phyloP scores from a whole-genome alignment of 352 stramenopile genomes.

The Globisporangium heterothallicum region DNA sequence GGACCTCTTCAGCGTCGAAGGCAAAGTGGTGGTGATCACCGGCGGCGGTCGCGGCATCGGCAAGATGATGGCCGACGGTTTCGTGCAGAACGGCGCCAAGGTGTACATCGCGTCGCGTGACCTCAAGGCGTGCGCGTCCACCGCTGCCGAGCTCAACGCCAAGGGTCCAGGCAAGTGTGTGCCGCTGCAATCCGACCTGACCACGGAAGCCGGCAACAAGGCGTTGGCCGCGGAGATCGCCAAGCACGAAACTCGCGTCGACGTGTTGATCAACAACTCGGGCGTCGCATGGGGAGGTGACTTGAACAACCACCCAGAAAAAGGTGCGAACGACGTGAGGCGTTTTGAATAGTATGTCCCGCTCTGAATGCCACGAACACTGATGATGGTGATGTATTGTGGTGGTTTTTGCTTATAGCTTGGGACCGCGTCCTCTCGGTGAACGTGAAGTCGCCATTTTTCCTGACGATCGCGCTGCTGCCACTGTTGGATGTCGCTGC shows the following conservation, averaged over 20 bases:
- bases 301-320: slow-evolving; percentile 29
- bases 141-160: slow-evolving; percentile 56
- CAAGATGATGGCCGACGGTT: slow-evolving; percentile 94
- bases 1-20: slow-evolving; percentile 59
- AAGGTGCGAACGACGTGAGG: slow-evolving; percentile 19
- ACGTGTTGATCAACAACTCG: slow-evolving; percentile 96
- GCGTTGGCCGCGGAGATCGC: slow-evolving; percentile 60
- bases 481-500: slow-evolving; percentile 81
- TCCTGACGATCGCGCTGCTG: slow-evolving; percentile 87
- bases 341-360: too few relatives aligned
- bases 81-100: slow-evolving; percentile 88
- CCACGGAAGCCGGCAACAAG: background rate
- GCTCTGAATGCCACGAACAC: too few relatives aligned
- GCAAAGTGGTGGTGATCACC: slow-evolving; percentile 88
- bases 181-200: slow-evolving; percentile 20
- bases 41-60: slow-evolving; percentile 93
- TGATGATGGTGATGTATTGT: background rate
- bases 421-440: slow-evolving; percentile 91
- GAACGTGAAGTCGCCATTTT: slow-evolving; percentile 95
- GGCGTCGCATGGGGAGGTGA: slow-evolving; percentile 46
- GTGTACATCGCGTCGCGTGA: slow-evolving; percentile 90
- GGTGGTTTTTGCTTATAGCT: slow-evolving; percentile 29
- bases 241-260: slow-evolving; percentile 61
- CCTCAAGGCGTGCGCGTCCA: slow-evolving; percentile 70
- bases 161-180: slow-evolving; percentile 58